These are phyloP conservation scores for Cicer pinnatifidum DNA, from an alignment of 306 rosid species.

Conservation along the genomic window DNA sequence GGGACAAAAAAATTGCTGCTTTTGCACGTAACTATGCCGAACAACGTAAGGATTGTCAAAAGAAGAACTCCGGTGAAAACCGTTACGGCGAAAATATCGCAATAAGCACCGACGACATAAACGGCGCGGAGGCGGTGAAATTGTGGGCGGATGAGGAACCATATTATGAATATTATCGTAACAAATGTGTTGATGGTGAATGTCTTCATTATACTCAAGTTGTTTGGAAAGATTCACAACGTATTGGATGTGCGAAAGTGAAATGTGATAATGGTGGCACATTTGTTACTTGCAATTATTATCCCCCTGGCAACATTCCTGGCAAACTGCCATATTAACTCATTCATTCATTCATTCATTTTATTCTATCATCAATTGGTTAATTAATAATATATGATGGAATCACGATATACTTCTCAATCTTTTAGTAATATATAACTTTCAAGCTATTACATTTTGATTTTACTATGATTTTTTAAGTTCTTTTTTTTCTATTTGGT, in stretches of 20 bases:
- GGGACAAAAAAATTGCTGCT: slow-evolving; percentile 42
- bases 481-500: no score
- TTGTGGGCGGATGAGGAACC: slow-evolving; percentile 51
- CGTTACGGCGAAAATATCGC: slow-evolving; percentile 42
- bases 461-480: no score
- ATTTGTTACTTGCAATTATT: slow-evolving; percentile 53
- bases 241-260: slow-evolving; percentile 62
- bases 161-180: slow-evolving; percentile 33
- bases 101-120: not conserved
- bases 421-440: no score
- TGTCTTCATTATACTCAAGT: slow-evolving; percentile 61
- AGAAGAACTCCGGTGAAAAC: slow-evolving; percentile 31
- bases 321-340: slow-evolving; percentile 49
- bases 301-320: slow-evolving; percentile 50
- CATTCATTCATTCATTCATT: not conserved
- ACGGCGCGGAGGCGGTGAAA: slow-evolving; percentile 36
- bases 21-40: slow-evolving; percentile 47
- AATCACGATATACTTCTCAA: no score
- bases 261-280: slow-evolving; percentile 51
- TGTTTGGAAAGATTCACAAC: slow-evolving; percentile 46
- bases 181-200: slow-evolving; percentile 44
- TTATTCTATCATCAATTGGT: not conserved
- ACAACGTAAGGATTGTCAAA: slow-evolving; percentile 38
- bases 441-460: no score
- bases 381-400: no score